Percentiles rank a stretch among this genome's conserved stretches.
Evolutionary conservation across 768 basidiomycete species (phyloP).

Genomic region (Phanerochaete sordida): DNA sequence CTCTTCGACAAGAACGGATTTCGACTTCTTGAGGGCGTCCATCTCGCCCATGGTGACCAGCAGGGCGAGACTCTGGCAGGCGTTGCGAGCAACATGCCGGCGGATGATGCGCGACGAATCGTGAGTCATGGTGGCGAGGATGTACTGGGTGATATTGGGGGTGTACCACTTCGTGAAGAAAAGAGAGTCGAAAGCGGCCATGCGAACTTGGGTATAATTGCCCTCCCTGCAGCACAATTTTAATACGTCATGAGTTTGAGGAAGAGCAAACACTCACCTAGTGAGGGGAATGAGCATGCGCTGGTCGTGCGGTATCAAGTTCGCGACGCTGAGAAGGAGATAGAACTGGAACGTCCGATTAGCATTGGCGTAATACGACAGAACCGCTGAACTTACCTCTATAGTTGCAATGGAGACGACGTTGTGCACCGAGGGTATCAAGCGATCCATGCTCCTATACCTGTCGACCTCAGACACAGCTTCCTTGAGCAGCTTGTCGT

Average conservation of each 20-base stretch:
- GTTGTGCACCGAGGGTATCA: slow-evolving; percentile 94
- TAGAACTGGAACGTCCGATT: slow-evolving; percentile 59
- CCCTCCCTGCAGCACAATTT: slow-evolving; percentile 66
- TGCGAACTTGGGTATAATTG: slow-evolving; percentile 87
- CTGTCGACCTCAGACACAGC: slow-evolving; percentile 82
- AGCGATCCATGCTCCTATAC: slow-evolving; percentile 90
- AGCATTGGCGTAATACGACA: background rate
- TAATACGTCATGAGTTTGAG: background rate
- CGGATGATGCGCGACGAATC: slow-evolving; percentile 82
- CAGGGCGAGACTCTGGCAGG: slow-evolving; percentile 83
- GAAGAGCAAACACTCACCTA: slow-evolving; percentile 46
- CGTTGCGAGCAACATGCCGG: slow-evolving; percentile 81
- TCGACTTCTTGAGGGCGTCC: slow-evolving; percentile 66
- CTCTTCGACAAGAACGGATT: slow-evolving; percentile 81
- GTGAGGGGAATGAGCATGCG: slow-evolving; percentile 85
- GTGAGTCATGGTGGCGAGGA: slow-evolving; percentile 80
- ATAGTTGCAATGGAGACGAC: slow-evolving; percentile 87
- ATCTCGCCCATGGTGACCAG: slow-evolving; percentile 90
- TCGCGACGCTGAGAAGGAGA: slow-evolving; percentile 70
- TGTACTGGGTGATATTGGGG: slow-evolving; percentile 79
- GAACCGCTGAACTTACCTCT: slow-evolving; percentile 53
- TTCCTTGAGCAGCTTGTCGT: slow-evolving; percentile 65
- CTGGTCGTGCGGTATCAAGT: slow-evolving; percentile 73
- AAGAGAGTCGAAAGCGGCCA: slow-evolving; percentile 92
- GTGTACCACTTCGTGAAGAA: slow-evolving; percentile 88